Evolutionary conservation across 1,139 yeast species (phyloP), one percentile per base, ranked within the genome.

Genomic region (Suhomyces coccinellae): DNA sequence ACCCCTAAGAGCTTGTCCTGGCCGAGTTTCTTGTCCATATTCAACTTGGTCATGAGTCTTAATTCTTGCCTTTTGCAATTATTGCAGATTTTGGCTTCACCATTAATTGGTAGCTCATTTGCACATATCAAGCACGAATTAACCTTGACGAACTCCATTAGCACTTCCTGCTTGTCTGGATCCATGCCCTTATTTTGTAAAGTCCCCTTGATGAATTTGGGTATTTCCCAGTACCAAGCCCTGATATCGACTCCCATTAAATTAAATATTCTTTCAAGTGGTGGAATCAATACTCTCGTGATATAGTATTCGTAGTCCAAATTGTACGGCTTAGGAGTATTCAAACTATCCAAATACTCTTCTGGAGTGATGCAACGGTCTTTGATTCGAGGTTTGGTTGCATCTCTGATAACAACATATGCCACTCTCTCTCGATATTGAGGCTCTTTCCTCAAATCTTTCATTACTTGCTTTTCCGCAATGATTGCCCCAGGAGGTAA

Each of bases 401-500:
- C 58, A 11, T 93, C 96, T 47, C 79, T 77, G 10, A 83, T 72
- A 1, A 93, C 95, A 13, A 93, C 76, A 60, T 90, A 93, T 0
- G 96, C 95, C 0, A 93, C 89, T 44, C 99, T 69, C 62, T 93
- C 98, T 42, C 79, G 77, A 54, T 87, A 91, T 59, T 91, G 97
- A 0, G 97, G 97, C 56, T 83, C 93, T 2, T 83, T 76, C 36
- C 95, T 66, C 7, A 77, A 79, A 61, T 93, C 99, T 6, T 73
- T 63, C 31, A 75, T 77, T 62, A 82, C 79, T 49, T 75, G 77
- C 51, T 78, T 77, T 50, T 79, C 76, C 8, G 95, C 86, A 2
- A 93, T 76, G 13, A 83, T 73, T 0, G 99, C 99, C 0, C 98
- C 99, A 0, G 98, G 95, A 0, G 99, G 99, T 3, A 88, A 75